Evolutionary conservation across 1,284 basidiomycete genomes (phyloP).

Genomic region (Cryptococcus maquisensis): DNA sequence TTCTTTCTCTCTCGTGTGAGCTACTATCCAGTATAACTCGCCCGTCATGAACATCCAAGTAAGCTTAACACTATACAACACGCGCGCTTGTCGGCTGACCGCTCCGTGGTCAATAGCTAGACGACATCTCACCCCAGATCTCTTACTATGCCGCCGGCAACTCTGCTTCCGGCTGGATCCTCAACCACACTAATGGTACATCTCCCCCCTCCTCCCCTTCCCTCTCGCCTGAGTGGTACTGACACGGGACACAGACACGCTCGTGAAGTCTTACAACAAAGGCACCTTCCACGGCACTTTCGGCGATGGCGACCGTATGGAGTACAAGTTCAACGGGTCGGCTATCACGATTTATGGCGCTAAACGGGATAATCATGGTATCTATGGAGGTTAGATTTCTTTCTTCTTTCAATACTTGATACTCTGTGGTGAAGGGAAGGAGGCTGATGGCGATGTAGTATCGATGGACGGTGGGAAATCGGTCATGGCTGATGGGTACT

Average conservation of each 20-base stretch:
- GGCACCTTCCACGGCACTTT: neutral
- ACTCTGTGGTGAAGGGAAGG: neutral
- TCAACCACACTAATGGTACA: neutral
- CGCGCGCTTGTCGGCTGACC: too few relatives aligned
- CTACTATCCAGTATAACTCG: too few relatives aligned
- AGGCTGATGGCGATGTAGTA: neutral
- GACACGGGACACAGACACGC: neutral
- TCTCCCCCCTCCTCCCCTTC: neutral
- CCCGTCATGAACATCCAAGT: neutral
- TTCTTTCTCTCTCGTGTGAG: too few relatives aligned
- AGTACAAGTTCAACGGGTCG: neutral
- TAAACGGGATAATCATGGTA: neutral
- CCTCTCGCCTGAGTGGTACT: neutral
- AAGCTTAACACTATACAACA: too few relatives aligned
- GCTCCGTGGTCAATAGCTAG: conserved; percentile 6
- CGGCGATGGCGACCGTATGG: neutral
- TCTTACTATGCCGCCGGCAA: conserved; percentile 2
- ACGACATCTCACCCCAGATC: conserved; percentile 18
- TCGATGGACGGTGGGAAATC: conserved; percentile 11
- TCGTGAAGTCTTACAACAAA: neutral
- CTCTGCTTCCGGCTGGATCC: conserved; percentile 2
- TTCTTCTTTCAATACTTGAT: too few relatives aligned
- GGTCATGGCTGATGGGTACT: conserved; percentile 5
- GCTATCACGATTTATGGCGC: neutral
- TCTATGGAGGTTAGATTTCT: neutral